Evolutionary conservation across 441 rosid genomes (phyloP), one percentile per base, ranked within the genome.

Genomic region (Gossypium lobatum): DNA sequence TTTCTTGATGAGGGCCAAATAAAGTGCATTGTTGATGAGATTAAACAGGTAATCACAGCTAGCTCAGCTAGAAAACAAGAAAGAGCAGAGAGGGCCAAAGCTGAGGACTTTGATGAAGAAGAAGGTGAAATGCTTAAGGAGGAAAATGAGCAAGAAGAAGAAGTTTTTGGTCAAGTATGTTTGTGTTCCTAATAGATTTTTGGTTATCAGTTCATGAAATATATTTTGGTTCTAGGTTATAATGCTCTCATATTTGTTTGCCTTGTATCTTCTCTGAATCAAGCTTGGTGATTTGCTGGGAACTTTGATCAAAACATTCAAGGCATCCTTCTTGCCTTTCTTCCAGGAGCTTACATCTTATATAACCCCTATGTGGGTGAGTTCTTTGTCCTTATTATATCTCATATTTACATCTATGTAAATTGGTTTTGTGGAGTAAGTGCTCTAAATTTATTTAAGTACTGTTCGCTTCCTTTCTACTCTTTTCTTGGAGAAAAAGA

Each of bases 121-220:
- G 91, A 88, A 77, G 73, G 85, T 0, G 91, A 88, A 75, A 59
- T 86, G 79, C 85, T 88, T 54, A 80, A 76, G 76, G 91, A 88
- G 75, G 91, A 86, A 80, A 88, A 86, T 70, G 89, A 88, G 59
- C 87, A 83, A 37, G 91, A 88, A 80, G 89, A 88, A 82, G 91
- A 88, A 78, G 82, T 88, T 76, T 88, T 88, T 78, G 86, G 86
- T 71, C 83, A 83, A 72, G 91, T 88, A 79, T 63, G 87, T 73
- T 70, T 48, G 18, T 31, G 46, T 65, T 64, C 13, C 28, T 26
- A 37, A 21, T 66, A 18, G 9, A n/a, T 59, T 26, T 68, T 70
- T 58, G 34, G 26, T 63, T 68, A 16, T 65, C 54, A 18, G 16
- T 53, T 54, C 60, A 55, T 79, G 54, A 45, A 50, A n/a, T 54